These are phyloP conservation scores for Astraeus odoratus DNA, from an alignment of 768 basidiomycete genomes.

Conservation along the genomic window DNA sequence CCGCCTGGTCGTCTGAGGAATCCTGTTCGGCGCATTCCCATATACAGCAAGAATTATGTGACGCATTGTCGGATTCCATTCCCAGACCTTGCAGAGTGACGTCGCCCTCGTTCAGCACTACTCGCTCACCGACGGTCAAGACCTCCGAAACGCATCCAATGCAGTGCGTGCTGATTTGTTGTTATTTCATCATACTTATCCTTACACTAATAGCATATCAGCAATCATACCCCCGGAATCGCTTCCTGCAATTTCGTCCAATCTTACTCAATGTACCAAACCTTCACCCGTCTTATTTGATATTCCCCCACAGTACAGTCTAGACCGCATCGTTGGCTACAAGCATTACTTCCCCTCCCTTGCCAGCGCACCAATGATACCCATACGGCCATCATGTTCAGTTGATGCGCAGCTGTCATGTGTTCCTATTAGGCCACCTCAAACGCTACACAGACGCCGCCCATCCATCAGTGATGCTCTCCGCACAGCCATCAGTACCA, in stretches of 20 bases:
- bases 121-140: constrained; percentile 34
- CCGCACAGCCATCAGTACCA: constrained; percentile 16
- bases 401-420: constrained; percentile 14
- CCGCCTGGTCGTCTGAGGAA: constrained; percentile 14
- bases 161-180: constrained; percentile 45
- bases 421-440: constrained; percentile 8
- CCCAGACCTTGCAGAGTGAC: constrained; percentile 22
- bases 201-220: constrained; percentile 36
- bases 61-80: constrained; percentile 45
- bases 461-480: constrained; percentile 18
- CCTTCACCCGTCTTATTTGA: constrained; percentile 30
- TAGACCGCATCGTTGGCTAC: constrained; percentile 33
- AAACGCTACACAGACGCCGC: constrained; percentile 6
- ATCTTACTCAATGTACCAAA: constrained; percentile 17
- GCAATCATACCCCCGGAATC: constrained; percentile 49
- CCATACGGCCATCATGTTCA: constrained; percentile 11
- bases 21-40: constrained; percentile 12
- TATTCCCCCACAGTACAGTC: constrained; percentile 24
- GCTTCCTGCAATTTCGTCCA: constrained; percentile 35
- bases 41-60: constrained; percentile 44
- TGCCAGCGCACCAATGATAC: constrained; percentile 27
- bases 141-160: constrained; percentile 81
- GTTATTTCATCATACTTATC: background rate
- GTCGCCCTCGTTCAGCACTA: constrained; percentile 1
- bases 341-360: constrained; percentile 40